Base-by-base conservation (phyloP, 768 basidiomycete genomes). In the Kwoniella bestiolae region DNA sequence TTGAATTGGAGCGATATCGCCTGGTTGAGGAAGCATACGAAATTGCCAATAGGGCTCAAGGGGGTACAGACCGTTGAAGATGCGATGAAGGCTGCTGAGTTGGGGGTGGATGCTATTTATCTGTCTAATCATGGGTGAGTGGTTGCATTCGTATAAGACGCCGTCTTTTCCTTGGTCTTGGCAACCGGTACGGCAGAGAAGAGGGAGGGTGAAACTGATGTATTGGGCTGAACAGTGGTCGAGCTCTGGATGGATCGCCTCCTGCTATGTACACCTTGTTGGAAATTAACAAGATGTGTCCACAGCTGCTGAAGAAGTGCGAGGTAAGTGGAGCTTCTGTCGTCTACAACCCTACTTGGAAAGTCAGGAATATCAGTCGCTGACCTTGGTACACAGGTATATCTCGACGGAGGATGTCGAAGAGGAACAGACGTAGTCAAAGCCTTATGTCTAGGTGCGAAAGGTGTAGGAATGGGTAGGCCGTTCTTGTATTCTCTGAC, bases 351-450 rank as follows among this genome's bases (percentile, higher is more conserved):
- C n/a, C n/a, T n/a, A n/a, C n/a, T n/a, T n/a, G n/a, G n/a, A n/a
- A n/a, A n/a, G n/a, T n/a, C n/a, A n/a, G n/a, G n/a, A n/a, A n/a
- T n/a, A n/a, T n/a, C n/a, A n/a, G n/a, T n/a, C n/a, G n/a, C n/a
- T n/a, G n/a, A n/a, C n/a, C n/a, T n/a, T n/a, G 34, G 11, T 26
- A 23, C 66, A 26, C 69, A 82, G 65, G 89, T 94, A 1, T 94
- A 92, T 69, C 87, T 94, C 52, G 92, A 94, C 72, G 92, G 93
- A 80, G 90, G 90, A 14, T 82, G 91, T 26, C 84, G 85, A 52
- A 86, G 92, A 52, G 92, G 92, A 16, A 93, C 91, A 63, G 93
- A 94, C 82, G 88, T 94, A 16, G 82, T 96, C 52, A 96, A 95
- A 80, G 93, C 93, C 0, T 82, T 95, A 9, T 94, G 92, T 76